Base-by-base conservation (phyloP, 1,139 yeast genomes). In the Lodderomyces orthopsilosis region DNA sequence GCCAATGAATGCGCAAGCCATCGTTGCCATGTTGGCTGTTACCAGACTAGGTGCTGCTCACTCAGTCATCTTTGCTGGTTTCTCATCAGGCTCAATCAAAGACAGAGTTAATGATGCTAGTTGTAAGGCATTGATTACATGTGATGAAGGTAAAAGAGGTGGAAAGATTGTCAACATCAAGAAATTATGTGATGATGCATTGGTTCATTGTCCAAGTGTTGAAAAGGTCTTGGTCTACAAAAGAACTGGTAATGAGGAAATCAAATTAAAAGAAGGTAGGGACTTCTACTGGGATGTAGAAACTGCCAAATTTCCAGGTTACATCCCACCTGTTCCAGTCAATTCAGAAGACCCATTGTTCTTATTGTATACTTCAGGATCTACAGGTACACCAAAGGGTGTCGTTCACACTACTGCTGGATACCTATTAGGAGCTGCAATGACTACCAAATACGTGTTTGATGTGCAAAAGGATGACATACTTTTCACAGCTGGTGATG, bases 381-480 rank as follows among this genome's bases (percentile, higher is more conserved):
- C 97, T 35, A 93, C 98, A 43, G 98, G 98, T 55, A 83, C 95
- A 61, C 98, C 98, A 66, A 93, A 93, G 77, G 98, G 98, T 70
- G 96, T 93, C 53, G 95, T 90, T 51, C 98, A 93, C 69, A 73
- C 89, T 51, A 91, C 97, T 49, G 98, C 86, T 59, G 98, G 98
- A 51, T 93, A 85, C 73, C 77, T 93, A 55, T 75, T 93, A 54
- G 97, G 97, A 52, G 97, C 98, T 38, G 95, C 96, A 43, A 71
- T 91, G 69, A 89, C 98, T 46, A 88, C 97, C 47, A 87, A 85
- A 67, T 93, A 91, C 66, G 87, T 91, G 46, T 93, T 93, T 63
- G 98, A 94, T 66, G 77, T 93, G 46, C 96, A 89, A 63, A 80
- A 83, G 43, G 85, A 86, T 57, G 98, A 93, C 66, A 78, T 86